Percentiles rank a stretch among this genome's conserved stretches.
Evolutionary conservation across 441 rosid species (phyloP).

Genomic region (Populus hybrid): DNA sequence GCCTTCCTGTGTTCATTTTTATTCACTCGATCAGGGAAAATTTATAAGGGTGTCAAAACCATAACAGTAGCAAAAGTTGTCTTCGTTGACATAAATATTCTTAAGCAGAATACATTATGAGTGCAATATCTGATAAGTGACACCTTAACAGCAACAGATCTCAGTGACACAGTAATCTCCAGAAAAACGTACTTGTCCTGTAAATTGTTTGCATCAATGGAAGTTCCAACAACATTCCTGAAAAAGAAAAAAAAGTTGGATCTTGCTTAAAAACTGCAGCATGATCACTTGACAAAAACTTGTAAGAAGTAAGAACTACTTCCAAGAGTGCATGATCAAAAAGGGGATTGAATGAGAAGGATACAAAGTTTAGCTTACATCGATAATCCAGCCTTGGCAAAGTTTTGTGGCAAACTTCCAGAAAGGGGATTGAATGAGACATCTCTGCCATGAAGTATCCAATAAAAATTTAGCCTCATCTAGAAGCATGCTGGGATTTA

Average conservation of each 20-base stretch:
- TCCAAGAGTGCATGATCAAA: neutral
- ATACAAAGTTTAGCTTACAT: constrained; percentile 30
- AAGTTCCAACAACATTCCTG: constrained; percentile 51
- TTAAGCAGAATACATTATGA: neutral
- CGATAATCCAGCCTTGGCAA: constrained; percentile 31
- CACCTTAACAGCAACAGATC: neutral
- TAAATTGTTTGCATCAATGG: constrained; percentile 30
- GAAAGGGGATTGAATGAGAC: constrained; percentile 55
- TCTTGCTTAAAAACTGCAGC: neutral
- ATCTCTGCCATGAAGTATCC: constrained; percentile 34
- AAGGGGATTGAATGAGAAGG: neutral
- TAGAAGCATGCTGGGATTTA: neutral
- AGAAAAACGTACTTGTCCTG: constrained; percentile 26
- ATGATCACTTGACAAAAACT: neutral
- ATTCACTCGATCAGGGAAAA: neutral
- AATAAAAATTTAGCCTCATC: neutral
- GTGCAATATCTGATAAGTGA: neutral
- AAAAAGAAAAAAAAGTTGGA: constrained; percentile 12
- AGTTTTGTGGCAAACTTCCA: constrained; percentile 39
- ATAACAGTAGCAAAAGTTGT: neutral
- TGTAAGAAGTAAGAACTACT: neutral
- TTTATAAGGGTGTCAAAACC: neutral
- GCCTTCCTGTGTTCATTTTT: constrained; percentile 34
- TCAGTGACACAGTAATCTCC: neutral
- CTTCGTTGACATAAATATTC: neutral